These are phyloP conservation scores for Torulaspora pretoriensis DNA, from an alignment of 1,139 yeast species.

Conservation along the genomic window DNA sequence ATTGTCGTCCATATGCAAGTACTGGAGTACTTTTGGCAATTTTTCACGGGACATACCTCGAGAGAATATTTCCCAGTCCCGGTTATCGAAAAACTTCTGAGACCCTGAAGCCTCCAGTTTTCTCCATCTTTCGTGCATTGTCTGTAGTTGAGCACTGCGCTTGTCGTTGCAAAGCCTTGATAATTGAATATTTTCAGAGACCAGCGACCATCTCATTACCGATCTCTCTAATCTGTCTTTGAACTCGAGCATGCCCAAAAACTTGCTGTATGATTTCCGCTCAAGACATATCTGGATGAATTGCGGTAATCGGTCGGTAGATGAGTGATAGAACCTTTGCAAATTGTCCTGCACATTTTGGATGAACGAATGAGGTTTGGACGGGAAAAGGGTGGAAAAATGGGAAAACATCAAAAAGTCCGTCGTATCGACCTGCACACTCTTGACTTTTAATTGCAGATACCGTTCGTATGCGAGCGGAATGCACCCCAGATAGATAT, in stretches of 20 bases:
- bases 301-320: conserved; percentile 25
- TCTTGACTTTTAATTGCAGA: conserved; percentile 61
- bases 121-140: conserved; percentile 18
- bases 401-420: conserved; percentile 54
- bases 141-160: conserved; percentile 19
- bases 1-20: conserved; percentile 18
- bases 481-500: conserved; percentile 55
- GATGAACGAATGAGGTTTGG: conserved; percentile 26
- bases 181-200: conserved; percentile 23
- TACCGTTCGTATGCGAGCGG: conserved; percentile 46
- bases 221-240: conserved; percentile 23
- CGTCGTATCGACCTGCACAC: conserved; percentile 75
- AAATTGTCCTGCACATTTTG: conserved; percentile 10
- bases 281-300: conserved; percentile 31
- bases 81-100: conserved; percentile 25
- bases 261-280: conserved; percentile 30
- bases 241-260: conserved; percentile 32
- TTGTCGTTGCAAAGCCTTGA: conserved; percentile 33
- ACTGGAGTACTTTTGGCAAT: conserved; percentile 18
- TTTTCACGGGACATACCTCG: conserved; percentile 4
- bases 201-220: conserved; percentile 24
- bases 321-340: conserved; percentile 21
- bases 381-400: conserved; percentile 42
- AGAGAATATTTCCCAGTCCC: conserved; percentile 28
- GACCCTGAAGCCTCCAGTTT: conserved; percentile 13